Evolutionary conservation across 306 rosid species (phyloP).

Genomic region (Malus orientalis): DNA sequence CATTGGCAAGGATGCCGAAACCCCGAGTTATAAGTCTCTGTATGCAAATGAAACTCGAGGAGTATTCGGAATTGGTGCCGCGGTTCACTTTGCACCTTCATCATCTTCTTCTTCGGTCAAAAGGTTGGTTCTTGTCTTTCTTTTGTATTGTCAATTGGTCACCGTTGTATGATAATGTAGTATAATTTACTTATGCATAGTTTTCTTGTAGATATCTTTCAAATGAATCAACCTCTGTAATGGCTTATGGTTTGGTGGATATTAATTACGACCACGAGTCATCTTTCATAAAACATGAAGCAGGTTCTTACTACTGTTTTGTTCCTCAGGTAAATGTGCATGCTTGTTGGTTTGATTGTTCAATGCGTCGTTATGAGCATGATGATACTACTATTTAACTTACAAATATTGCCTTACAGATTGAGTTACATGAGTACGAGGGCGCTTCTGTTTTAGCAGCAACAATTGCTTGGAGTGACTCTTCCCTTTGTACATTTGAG

Average conservation of each 20-base stretch:
- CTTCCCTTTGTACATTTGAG: conserved; percentile 49
- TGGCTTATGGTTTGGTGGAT: conserved; percentile 74
- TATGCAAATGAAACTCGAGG: conserved; percentile 60
- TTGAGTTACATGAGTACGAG: conserved; percentile 79
- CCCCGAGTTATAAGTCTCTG: conserved; percentile 43
- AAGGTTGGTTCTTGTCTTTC: conserved; percentile 30
- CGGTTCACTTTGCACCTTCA: conserved; percentile 45
- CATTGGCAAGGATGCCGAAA: conserved; percentile 51
- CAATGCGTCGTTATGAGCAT: not conserved
- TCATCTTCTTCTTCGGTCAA: conserved; percentile 26
- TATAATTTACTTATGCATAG: not conserved
- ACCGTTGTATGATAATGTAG: not conserved
- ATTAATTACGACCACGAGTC: conserved; percentile 27
- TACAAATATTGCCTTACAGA: conserved; percentile 33
- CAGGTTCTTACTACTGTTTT: conserved; percentile 55
- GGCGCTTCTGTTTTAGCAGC: conserved; percentile 60
- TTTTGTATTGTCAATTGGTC: not conserved
- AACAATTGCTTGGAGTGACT: conserved; percentile 76
- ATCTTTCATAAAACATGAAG: conserved; percentile 29
- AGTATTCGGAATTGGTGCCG: conserved; percentile 71
- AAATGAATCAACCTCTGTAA: conserved; percentile 41
- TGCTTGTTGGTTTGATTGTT: not conserved
- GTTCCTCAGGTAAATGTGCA: conserved; percentile 70
- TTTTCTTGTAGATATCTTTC: conserved; percentile 52
- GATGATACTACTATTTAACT: not conserved